Conservation (phyloP, 495 filamentous ascomycete species). For the Physcia stellaris region DNA sequence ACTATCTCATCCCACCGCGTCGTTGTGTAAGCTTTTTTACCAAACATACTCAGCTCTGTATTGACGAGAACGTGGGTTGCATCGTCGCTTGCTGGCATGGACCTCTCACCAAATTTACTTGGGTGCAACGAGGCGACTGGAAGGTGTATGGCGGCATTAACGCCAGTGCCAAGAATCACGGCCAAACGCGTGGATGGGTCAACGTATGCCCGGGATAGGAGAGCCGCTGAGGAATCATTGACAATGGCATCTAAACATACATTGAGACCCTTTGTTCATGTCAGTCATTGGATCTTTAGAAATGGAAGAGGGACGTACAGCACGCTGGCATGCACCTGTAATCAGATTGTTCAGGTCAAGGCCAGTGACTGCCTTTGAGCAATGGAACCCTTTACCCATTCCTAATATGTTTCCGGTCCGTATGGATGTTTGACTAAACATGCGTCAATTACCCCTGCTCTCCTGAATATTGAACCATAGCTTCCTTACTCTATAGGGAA, state of each 20-base stretch:
- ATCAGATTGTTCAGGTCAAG: slow-evolving; percentile 46
- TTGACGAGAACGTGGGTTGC: slow-evolving; percentile 61
- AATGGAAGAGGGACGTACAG: slow-evolving; percentile 16
- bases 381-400: slow-evolving; percentile 58
- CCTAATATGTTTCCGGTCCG: slow-evolving; percentile 41
- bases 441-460: too few species aligned
- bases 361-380: slow-evolving; percentile 41
- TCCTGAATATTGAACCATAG: slow-evolving; percentile 10
- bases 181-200: slow-evolving; percentile 53
- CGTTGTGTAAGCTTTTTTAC: slow-evolving; percentile 50
- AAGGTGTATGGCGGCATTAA: slow-evolving; percentile 68
- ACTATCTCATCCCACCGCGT: slow-evolving; percentile 64
- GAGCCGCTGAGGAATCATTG: slow-evolving; percentile 72
- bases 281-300: not conserved
- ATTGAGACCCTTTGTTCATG: slow-evolving; percentile 23
- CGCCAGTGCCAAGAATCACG: slow-evolving; percentile 74
- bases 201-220: slow-evolving; percentile 64
- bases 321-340: slow-evolving; percentile 38
- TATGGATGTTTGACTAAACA: slow-evolving; percentile 38
- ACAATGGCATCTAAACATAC: slow-evolving; percentile 57
- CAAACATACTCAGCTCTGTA: slow-evolving; percentile 81
- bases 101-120: slow-evolving; percentile 40
- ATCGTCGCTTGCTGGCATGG: slow-evolving; percentile 32
- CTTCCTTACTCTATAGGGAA: slow-evolving; percentile 53
- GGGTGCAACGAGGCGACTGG: slow-evolving; percentile 48